Conservation (phyloP, 2,329 filamentous ascomycete genomes). For the Elsinoe australis region DNA sequence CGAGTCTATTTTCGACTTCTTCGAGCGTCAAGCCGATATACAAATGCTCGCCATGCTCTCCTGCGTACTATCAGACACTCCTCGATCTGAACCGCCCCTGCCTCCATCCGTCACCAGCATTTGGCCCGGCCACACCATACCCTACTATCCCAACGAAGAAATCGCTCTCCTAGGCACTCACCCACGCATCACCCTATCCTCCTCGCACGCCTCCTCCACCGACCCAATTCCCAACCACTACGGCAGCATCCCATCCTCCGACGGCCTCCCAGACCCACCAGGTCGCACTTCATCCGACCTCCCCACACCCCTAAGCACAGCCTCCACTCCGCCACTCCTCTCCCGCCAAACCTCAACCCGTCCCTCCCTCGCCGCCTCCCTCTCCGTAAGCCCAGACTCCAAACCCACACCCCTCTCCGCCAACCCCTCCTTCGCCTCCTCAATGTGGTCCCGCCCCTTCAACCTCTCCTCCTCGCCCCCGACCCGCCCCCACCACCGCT, state of each 20-base stretch:
- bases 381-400: slow-evolving; percentile 38
- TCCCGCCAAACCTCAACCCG: slow-evolving; percentile 25
- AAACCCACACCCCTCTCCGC: slow-evolving; percentile 23
- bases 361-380: slow-evolving; percentile 35
- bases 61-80: slow-evolving; percentile 48
- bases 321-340: slow-evolving; percentile 42
- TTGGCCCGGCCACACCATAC: slow-evolving; percentile 7
- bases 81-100: background rate
- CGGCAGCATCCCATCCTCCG: slow-evolving; percentile 42
- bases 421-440: slow-evolving; percentile 35
- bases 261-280: slow-evolving; percentile 42
- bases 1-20: slow-evolving; percentile 51
- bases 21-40: slow-evolving; percentile 52
- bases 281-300: slow-evolving; percentile 34
- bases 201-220: slow-evolving; percentile 45
- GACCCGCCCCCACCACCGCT: slow-evolving; percentile 29
- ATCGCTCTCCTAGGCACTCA: slow-evolving; percentile 1
- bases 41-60: slow-evolving; percentile 61
- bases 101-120: background rate
- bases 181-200: slow-evolving; percentile 28
- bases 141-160: slow-evolving; percentile 12
- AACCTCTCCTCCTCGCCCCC: slow-evolving; percentile 33
- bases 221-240: slow-evolving; percentile 41
- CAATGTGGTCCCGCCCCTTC: slow-evolving; percentile 36
- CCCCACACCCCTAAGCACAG: slow-evolving; percentile 46